Conservation (phyloP, 768 basidiomycete genomes). For the Suillus clintonianus region DNA sequence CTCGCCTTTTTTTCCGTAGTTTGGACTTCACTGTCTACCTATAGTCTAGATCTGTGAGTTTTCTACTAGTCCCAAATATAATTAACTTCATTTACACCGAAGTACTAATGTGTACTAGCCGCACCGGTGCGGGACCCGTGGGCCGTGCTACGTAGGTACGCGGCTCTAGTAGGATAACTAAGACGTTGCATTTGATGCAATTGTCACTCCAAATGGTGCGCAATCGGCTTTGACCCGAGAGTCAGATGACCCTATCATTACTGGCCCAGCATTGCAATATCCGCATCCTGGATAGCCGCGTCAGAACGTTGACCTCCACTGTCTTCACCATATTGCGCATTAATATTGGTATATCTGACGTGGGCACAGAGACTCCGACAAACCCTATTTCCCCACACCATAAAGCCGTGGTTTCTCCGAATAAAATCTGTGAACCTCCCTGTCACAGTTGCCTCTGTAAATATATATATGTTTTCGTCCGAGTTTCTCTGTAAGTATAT, state of each 20-base stretch:
- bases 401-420: not conserved
- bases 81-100: not conserved
- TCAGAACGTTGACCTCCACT: not conserved
- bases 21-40: not conserved
- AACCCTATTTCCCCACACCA: conserved; percentile 4
- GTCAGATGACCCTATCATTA: not conserved
- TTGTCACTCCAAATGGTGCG: not conserved
- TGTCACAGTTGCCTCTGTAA: not conserved
- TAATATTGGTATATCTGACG: not conserved
- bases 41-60: not conserved
- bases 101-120: not conserved
- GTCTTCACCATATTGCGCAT: not conserved
- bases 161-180: not conserved
- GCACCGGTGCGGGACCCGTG: not conserved
- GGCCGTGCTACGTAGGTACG: not conserved
- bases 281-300: not conserved
- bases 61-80: not conserved
- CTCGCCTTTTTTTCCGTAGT: too few relatives aligned
- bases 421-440: not conserved
- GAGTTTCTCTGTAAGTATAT: not conserved
- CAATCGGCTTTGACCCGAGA: not conserved
- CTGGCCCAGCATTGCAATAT: not conserved
- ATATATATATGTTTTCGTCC: not conserved
- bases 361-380: not conserved
- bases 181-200: not conserved